Evolutionary conservation across 2,329 filamentous ascomycete genomes (phyloP).

Genomic region (Dactylonectria estremocensis): DNA sequence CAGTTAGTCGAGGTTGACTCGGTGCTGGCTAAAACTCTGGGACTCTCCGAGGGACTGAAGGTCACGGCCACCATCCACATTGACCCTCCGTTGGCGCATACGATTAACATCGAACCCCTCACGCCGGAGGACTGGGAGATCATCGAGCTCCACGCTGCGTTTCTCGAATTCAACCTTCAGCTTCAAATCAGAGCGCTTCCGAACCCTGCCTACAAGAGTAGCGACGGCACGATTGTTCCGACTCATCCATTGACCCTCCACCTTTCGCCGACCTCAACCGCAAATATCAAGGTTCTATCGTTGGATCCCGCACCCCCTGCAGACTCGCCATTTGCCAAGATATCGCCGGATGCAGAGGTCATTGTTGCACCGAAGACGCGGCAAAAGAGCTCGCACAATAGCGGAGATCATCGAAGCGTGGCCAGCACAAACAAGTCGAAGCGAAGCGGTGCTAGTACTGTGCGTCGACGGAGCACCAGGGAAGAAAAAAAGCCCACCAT

Average conservation of each 20-base stretch:
- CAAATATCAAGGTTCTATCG: slow-evolving; percentile 88
- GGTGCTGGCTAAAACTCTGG: slow-evolving; percentile 83
- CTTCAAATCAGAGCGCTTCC: slow-evolving; percentile 94
- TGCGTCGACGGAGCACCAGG: slow-evolving; percentile 68
- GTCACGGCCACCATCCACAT: slow-evolving; percentile 82
- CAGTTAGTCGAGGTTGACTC: slow-evolving; percentile 89
- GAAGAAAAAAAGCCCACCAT: slow-evolving; percentile 78
- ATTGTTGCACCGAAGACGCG: slow-evolving; percentile 96
- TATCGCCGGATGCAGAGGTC: slow-evolving; percentile 94
- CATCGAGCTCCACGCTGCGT: slow-evolving; percentile 96
- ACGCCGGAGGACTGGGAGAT: slow-evolving; percentile 99
- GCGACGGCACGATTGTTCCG: slow-evolving; percentile 65
- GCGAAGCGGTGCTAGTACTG: slow-evolving; percentile 82
- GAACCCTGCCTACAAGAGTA: slow-evolving; percentile 79
- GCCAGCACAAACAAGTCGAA: slow-evolving; percentile 85
- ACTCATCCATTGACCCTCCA: slow-evolving; percentile 91
- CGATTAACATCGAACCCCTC: slow-evolving; percentile 95
- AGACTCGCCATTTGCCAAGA: slow-evolving; percentile 87
- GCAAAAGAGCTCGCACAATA: slow-evolving; percentile 75
- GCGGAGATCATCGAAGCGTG: slow-evolving; percentile 85
- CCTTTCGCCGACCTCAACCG: slow-evolving; percentile 94
- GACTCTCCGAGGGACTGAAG: slow-evolving; percentile 86
- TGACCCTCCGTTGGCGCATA: slow-evolving; percentile 92
- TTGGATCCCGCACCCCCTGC: slow-evolving; percentile 81
- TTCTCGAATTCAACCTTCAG: slow-evolving; percentile 93